phyloP scores from a whole-genome alignment of 306 rosid genomes.

The Prunus armeniaca region DNA sequence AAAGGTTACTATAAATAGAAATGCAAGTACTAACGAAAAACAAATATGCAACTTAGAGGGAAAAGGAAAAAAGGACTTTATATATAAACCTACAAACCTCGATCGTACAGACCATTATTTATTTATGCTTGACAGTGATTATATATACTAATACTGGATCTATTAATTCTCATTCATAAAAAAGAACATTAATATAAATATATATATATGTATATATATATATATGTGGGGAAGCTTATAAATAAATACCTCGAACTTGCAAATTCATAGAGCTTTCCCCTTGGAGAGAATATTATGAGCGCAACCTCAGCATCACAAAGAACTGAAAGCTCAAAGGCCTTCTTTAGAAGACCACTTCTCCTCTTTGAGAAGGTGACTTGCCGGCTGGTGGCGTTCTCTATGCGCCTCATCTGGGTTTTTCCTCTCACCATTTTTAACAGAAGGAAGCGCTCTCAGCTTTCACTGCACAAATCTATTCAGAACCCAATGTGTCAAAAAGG shows the following conservation, averaged over 20 bases:
- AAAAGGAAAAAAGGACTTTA: not conserved
- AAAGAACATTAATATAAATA: not conserved
- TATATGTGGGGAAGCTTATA: not conserved
- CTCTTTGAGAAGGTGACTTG: constrained; percentile 89
- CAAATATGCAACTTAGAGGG: not conserved
- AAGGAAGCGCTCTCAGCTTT: not conserved
- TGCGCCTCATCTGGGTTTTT: constrained; percentile 79
- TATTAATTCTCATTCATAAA: not conserved
- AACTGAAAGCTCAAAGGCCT: constrained; percentile 85
- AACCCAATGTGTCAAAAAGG: not conserved
- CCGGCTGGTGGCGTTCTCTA: constrained; percentile 88
- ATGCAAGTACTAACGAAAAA: not conserved
- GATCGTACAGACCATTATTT: not conserved
- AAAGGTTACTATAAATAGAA: not conserved
- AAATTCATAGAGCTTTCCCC: constrained; percentile 54
- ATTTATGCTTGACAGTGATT: not conserved
- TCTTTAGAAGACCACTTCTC: constrained; percentile 75
- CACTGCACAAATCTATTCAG: not conserved
- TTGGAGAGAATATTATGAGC: constrained; percentile 46
- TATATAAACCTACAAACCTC: not conserved
- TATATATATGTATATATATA: not conserved
- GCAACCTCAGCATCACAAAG: constrained; percentile 71
- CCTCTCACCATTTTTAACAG: constrained; percentile 74
- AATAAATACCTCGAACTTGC: constrained; percentile 43
- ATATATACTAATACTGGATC: not conserved